Percentiles rank a stretch among this genome's conserved stretches.
Evolutionary conservation across 2,329 filamentous ascomycete genomes (phyloP).

Genomic region (Fusarium chaquense): DNA sequence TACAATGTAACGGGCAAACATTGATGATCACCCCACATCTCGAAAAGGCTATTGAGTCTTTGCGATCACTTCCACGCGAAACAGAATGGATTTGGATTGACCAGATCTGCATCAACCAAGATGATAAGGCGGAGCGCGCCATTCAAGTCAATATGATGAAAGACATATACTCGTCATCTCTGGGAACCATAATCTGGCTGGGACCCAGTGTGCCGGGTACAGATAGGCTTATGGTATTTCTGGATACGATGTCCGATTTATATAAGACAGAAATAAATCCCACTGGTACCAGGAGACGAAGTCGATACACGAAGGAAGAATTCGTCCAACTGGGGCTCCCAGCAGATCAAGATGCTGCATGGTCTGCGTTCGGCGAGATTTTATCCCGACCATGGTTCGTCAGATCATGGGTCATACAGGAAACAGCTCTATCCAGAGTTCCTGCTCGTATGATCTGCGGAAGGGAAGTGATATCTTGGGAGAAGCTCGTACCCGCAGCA

Average conservation of each 20-base stretch:
- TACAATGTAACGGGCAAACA: accelerated
- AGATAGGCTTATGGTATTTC: accelerated
- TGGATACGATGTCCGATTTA: neutral
- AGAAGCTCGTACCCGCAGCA: neutral
- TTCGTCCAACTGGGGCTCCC: accelerated
- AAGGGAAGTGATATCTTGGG: accelerated
- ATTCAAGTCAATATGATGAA: neutral
- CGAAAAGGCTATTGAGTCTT: neutral
- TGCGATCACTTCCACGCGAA: neutral
- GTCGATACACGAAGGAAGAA: neutral
- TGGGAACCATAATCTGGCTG: neutral
- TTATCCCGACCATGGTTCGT: neutral
- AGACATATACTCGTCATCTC: neutral
- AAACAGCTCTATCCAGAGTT: neutral
- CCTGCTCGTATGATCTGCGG: neutral
- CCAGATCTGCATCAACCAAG: neutral
- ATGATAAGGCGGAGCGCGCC: neutral
- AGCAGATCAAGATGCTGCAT: neutral
- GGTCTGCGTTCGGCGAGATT: neutral
- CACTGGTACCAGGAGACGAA: neutral
- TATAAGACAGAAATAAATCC: neutral
- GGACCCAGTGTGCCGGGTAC: accelerated
- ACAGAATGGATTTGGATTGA: neutral
- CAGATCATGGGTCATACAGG: neutral
- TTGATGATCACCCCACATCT: neutral